Evolutionary conservation across 2,329 filamentous ascomycete species (phyloP).

Genomic region (Xylariaceae sp.): DNA sequence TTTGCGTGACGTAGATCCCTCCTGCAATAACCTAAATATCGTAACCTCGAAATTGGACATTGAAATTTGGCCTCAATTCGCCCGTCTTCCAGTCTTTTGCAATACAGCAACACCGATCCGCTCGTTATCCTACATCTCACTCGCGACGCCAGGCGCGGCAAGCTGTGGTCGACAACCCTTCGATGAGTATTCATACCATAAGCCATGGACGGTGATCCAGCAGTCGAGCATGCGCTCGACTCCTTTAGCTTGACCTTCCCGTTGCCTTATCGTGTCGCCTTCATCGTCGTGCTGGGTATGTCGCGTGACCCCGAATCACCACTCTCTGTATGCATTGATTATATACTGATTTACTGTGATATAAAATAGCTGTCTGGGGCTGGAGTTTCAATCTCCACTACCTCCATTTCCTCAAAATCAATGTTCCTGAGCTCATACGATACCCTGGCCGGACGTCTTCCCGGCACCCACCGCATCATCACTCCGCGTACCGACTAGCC

Average conservation of each 20-base stretch:
- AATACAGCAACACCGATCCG: neutral
- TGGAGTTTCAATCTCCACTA: constrained; percentile 92
- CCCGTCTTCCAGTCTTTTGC: neutral
- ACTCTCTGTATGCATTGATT: neutral
- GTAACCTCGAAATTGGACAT: constrained; percentile 1
- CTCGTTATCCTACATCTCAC: neutral
- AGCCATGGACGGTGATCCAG: constrained; percentile 68
- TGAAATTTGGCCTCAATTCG: neutral
- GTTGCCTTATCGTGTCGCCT: constrained; percentile 81
- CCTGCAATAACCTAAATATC: constrained; percentile 1
- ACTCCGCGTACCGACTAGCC: constrained; percentile 82
- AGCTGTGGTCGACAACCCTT: neutral
- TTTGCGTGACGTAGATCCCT: constrained; percentile 13
- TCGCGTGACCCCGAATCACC: neutral
- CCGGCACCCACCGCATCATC: constrained; percentile 69
- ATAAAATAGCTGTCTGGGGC: constrained; percentile 74
- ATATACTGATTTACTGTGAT: constrained; percentile 8
- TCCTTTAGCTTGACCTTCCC: constrained; percentile 83
- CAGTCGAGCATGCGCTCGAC: constrained; percentile 70
- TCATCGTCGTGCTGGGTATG: constrained; percentile 77
- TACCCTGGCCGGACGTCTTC: constrained; percentile 73
- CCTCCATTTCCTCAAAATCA: constrained; percentile 74
- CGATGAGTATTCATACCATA: constrained; percentile 11
- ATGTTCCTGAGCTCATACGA: constrained; percentile 79
- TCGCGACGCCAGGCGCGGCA: neutral